Evolutionary conservation across 768 basidiomycete species (phyloP), one percentile per base, ranked within the genome.

Genomic region (Pleurotus cornucopiae): DNA sequence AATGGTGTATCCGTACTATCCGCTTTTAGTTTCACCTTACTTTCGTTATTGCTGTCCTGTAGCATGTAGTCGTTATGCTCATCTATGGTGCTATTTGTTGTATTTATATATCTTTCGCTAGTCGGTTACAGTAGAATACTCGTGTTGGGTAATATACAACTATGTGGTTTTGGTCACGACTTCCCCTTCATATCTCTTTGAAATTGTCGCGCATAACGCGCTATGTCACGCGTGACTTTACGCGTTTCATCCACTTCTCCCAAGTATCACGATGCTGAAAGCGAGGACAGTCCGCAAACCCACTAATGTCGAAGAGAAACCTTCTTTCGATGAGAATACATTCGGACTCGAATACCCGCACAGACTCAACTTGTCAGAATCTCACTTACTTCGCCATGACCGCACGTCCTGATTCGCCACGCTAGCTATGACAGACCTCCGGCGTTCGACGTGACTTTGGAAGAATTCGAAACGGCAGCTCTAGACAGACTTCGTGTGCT

Each of bases 381-480:
- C 45, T 41, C 43, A 20, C 37, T 47, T 16, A 49, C 9, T 49
- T 14, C 46, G 52, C 20, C 38, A 34, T 34, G 5, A 53, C 54
- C 56, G 12, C 49, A 9, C 38, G 49, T 23, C 40, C 55, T 44
- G 44, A 58, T 61, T 53, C 49, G 40, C 45, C 18, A 14, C 55
- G 23, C 7, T 54, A 97, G 94, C 70, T 98, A 99, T 66, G 88
- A 95, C 62, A 73, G 66, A 14, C 91, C 95, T 18, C 97, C 97
- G 16, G 69, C 80, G 13, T 86, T 86, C 55, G 94, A 98, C 64
- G 87, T 98, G 16, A 94, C 94, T 1, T 76, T 98, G 14, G 97
- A 98, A 67, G 91, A 98, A 60, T 99, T 99, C 62, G 97, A 99
- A 68, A 86, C 80, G 2, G 91, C 81, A 66, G 97, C 97, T 0